A percentile compares a stretch with the other conserved stretches of the same genome.
These are phyloP conservation scores for Baeospora myosura DNA, from an alignment of 1,284 basidiomycete species.

Conservation along the genomic window DNA sequence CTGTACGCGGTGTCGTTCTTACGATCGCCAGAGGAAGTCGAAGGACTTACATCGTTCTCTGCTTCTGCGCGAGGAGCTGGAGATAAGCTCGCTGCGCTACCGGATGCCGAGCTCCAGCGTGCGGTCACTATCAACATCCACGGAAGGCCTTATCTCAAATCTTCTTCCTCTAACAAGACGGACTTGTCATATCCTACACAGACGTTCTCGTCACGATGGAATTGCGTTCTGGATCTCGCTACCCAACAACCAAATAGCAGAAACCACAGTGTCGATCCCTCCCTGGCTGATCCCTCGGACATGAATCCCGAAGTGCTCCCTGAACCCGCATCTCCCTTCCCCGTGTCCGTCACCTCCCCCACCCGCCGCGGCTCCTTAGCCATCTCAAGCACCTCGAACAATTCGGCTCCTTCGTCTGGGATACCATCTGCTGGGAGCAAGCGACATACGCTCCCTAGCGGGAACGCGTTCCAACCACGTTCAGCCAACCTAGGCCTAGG, in stretches of 20 bases:
- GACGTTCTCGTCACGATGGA: constrained; percentile 79
- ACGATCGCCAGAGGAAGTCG: constrained; percentile 54
- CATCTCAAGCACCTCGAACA: background rate
- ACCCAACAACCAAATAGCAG: constrained; percentile 27
- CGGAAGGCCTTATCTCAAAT: constrained; percentile 50
- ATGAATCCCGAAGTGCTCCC: constrained; percentile 10
- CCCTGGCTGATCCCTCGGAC: constrained; percentile 11
- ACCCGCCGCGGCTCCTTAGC: background rate
- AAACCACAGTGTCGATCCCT: constrained; percentile 12
- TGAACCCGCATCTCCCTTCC: constrained; percentile 16
- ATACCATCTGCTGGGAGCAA: constrained; percentile 6
- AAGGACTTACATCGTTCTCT: constrained; percentile 16
- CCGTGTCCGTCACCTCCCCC: constrained; percentile 10
- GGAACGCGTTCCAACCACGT: background rate
- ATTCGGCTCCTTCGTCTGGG: constrained; percentile 2
- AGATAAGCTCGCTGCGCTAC: constrained; percentile 11
- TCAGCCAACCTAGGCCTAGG: constrained; percentile 2
- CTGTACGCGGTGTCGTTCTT: constrained; percentile 79
- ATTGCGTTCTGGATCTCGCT: constrained; percentile 76
- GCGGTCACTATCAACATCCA: constrained; percentile 73
- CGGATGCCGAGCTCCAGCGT: constrained; percentile 32
- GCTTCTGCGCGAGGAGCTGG: constrained; percentile 5
- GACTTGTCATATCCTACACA: constrained; percentile 51
- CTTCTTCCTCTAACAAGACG: constrained; percentile 6
- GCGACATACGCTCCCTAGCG: constrained; percentile 12